Evolutionary conservation across 2,329 filamentous ascomycete genomes (phyloP), one percentile per base, ranked within the genome.

Genomic region (Ceratocystis destructans): DNA sequence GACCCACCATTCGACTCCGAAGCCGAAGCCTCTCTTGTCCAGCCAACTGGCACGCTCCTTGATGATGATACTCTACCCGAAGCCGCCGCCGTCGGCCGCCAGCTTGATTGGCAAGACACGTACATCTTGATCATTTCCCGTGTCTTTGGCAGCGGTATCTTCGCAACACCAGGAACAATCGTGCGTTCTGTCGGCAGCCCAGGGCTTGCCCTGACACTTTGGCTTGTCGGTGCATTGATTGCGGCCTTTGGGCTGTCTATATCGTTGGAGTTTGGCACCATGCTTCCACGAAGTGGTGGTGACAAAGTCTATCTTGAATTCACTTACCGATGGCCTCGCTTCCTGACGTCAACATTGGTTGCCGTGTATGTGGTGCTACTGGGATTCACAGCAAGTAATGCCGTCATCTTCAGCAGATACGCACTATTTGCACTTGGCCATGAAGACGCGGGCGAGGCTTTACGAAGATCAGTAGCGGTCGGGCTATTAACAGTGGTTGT

Each of bases 271-370:
- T 87, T 83, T 70, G 87, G 87, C 0, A 86, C 81, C 70, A 88
- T 88, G 85, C 75, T 89, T 15, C 87, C 87, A 17, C 79, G 85
- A 0, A 87, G 83, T 0, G 87, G 87, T 5, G 87, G 86, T 28
- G 78, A 82, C 31, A 89, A 89, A 74, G 84, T 88, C 5, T 89
- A 88, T 71, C 79, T 89, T 57, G 86, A 89, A 73, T 87, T 85
- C 72, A 84, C 84, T 0, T 89, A 87, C 72, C 80, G 81, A 1
- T 77, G 77, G 41, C 87, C 87, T 1, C 79, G 80, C 5, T 85
- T 87, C 68, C 77, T 89, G 2, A 83, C 84, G 0, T 85, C 85
- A 1, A 85, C 83, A 0, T 72, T 89, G 17, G 77, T 88, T 12
- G 84, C 85, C 0, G 79, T 85, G 1, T 82, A 88, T 65, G 84